Percentiles rank a stretch among this genome's conserved stretches.
These are phyloP conservation scores for Aspergillus cavernicola DNA, from an alignment of 495 filamentous ascomycete genomes.

Conservation along the genomic window DNA sequence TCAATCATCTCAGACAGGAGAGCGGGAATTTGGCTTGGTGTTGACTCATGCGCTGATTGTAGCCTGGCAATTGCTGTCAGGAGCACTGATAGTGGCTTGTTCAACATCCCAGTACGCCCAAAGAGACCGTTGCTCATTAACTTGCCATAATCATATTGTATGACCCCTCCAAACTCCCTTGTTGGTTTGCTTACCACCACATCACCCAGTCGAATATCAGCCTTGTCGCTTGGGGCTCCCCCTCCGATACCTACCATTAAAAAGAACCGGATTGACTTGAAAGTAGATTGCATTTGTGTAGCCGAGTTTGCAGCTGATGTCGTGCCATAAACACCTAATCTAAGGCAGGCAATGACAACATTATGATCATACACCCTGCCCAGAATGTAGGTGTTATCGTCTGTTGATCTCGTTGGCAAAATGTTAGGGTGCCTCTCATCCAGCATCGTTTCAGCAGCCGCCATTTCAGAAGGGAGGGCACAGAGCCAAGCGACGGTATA, in stretches of 20 bases:
- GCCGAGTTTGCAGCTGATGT: slow-evolving; percentile 24
- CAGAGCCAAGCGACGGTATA: slow-evolving; percentile 36
- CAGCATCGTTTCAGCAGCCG: slow-evolving; percentile 28
- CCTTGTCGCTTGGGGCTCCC: slow-evolving; percentile 21
- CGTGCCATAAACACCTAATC: slow-evolving; percentile 24
- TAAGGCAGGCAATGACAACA: slow-evolving; percentile 34
- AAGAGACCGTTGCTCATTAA: slow-evolving; percentile 36
- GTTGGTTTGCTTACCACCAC: slow-evolving; percentile 31
- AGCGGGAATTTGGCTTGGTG: slow-evolving; percentile 11
- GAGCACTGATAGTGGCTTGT: slow-evolving; percentile 28
- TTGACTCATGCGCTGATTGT: slow-evolving; percentile 9
- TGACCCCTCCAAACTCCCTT: slow-evolving; percentile 16
- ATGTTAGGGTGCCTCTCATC: slow-evolving; percentile 25
- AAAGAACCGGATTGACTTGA: slow-evolving; percentile 19
- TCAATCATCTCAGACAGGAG: slow-evolving; percentile 17
- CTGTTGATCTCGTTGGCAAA: slow-evolving; percentile 13
- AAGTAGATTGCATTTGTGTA: slow-evolving; percentile 22
- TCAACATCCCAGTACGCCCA: slow-evolving; percentile 31
- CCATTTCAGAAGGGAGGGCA: slow-evolving; percentile 30
- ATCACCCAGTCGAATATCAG: slow-evolving; percentile 35
- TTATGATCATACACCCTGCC: slow-evolving; percentile 30
- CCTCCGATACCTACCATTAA: slow-evolving; percentile 38
- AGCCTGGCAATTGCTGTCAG: slow-evolving; percentile 27
- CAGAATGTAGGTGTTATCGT: slow-evolving; percentile 34
- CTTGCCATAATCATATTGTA: slow-evolving; percentile 29